These are phyloP conservation scores for Rhizophagus clarus DNA, from an alignment of 192 early-diverging fungal species.

Conservation along the genomic window DNA sequence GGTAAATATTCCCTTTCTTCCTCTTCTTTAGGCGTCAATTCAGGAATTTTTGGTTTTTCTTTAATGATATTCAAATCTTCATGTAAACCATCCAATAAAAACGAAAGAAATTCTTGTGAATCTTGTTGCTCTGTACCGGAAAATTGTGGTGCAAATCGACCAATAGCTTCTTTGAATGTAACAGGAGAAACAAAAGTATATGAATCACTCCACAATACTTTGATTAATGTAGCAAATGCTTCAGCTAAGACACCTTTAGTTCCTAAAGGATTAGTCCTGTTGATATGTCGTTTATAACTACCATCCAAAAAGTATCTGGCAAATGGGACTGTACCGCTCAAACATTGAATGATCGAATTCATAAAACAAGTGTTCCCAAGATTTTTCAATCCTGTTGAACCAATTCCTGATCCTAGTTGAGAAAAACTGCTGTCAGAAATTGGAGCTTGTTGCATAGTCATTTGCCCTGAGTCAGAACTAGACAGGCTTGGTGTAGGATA, in stretches of 20 bases:
- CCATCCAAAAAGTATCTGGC: conserved; percentile 74
- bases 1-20: conserved; percentile 65
- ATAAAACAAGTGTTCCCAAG: conserved; percentile 87
- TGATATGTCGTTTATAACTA: conserved; percentile 62
- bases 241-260: conserved; percentile 74
- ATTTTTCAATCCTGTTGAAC: conserved; percentile 75
- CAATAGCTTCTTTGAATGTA: conserved; percentile 75
- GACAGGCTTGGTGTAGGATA: conserved; percentile 45
- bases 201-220: conserved; percentile 81
- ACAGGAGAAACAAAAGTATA: conserved; percentile 78
- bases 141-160: conserved; percentile 80
- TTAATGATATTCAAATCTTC: conserved; percentile 82
- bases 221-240: conserved; percentile 76
- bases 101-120: conserved; percentile 93
- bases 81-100: conserved; percentile 87
- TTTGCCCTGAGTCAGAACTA: conserved; percentile 41
- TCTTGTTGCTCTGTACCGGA: conserved; percentile 93
- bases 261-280: conserved; percentile 68
- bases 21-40: conserved; percentile 37
- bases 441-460: conserved; percentile 33
- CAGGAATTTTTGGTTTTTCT: conserved; percentile 41
- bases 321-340: conserved; percentile 70
- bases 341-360: conserved; percentile 83
- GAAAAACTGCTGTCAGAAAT: conserved; percentile 40
- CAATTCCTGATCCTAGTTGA: conserved; percentile 55